Conservation (phyloP, 192 early-diverging fungal genomes). For the Backusella psychrophila region DNA sequence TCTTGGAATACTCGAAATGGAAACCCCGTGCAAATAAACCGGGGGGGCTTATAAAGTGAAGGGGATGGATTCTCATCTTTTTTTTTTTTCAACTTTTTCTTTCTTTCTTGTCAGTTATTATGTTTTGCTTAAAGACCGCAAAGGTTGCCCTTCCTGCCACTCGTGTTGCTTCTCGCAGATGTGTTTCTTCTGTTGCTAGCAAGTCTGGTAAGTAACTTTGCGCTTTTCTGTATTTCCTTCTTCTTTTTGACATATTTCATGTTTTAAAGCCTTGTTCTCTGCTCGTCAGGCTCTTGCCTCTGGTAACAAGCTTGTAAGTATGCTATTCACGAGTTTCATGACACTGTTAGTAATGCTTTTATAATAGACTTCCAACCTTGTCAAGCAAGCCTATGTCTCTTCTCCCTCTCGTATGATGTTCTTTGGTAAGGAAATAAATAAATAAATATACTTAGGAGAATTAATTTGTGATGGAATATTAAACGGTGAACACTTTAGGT, state of each 20-base stretch:
- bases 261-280: slow-evolving; percentile 14
- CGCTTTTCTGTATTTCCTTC: neutral
- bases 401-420: slow-evolving; percentile 29
- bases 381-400: slow-evolving; percentile 31
- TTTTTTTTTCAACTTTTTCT: neutral
- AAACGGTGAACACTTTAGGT: slow-evolving; percentile 10
- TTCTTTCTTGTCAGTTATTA: slow-evolving; percentile 9
- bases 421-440: slow-evolving; percentile 20
- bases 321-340: neutral
- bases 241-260: neutral
- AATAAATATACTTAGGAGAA: neutral
- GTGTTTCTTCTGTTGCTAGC: slow-evolving; percentile 26
- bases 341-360: neutral
- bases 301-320: slow-evolving; percentile 34
- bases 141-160: slow-evolving; percentile 35
- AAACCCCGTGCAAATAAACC: neutral
- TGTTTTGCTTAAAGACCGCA: slow-evolving; percentile 41
- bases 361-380: slow-evolving; percentile 27
- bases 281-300: slow-evolving; percentile 26
- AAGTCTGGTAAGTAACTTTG: slow-evolving; percentile 22
- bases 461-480: neutral
- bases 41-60: slow-evolving; percentile 8
- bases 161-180: slow-evolving; percentile 34
- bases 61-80: neutral
- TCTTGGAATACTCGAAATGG: neutral